These are phyloP conservation scores for Scedosporium boydii DNA, from an alignment of 2,329 filamentous ascomycete genomes.

Conservation along the genomic window DNA sequence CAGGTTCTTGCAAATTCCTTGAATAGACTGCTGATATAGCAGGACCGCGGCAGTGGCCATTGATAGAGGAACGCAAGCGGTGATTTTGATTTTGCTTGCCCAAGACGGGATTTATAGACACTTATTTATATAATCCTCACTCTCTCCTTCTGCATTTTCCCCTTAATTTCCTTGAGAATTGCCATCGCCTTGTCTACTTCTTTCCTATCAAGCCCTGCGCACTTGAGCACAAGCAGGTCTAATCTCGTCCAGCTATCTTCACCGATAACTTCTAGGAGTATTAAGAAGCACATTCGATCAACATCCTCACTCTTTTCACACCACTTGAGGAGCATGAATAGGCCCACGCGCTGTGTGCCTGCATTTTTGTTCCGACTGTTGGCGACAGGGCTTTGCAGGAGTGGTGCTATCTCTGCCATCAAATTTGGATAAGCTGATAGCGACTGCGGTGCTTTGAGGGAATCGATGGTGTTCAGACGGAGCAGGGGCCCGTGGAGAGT, in stretches of 20 bases:
- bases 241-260: neutral
- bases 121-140: neutral
- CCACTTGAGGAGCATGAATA: neutral
- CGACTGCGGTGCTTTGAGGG: neutral
- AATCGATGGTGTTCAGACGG: neutral
- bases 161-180: neutral
- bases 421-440: neutral
- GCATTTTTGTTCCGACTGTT: neutral
- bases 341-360: neutral
- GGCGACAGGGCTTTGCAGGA: neutral
- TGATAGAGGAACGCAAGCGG: too few species aligned
- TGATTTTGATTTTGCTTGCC: too few species aligned
- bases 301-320: neutral
- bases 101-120: slow-evolving; percentile 16
- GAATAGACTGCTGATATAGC: too few species aligned
- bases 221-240: neutral
- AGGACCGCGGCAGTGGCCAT: too few species aligned
- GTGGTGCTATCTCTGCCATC: neutral
- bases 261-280: neutral
- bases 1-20: too few species aligned
- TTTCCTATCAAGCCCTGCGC: neutral
- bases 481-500: neutral
- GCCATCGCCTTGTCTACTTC: neutral
- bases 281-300: neutral
- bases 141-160: neutral